Base-by-base conservation (phyloP, 2,329 filamentous ascomycete species). In the Dactylellina haptotyla region DNA sequence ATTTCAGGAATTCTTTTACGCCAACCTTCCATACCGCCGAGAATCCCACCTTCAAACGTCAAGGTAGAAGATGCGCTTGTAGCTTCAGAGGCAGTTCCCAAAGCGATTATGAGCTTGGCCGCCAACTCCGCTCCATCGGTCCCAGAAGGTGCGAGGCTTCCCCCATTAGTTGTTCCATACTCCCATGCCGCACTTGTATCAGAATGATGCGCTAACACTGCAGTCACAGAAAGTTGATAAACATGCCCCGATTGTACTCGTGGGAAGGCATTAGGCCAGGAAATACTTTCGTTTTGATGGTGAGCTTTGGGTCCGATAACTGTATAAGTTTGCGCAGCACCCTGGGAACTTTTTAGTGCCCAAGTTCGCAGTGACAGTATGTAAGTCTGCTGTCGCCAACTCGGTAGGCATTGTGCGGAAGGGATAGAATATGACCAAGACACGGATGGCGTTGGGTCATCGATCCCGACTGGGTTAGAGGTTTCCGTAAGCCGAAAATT, bases 401-500 rank as follows among this genome's bases (percentile, higher is more conserved):
- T 46, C 20, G 32, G 54, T 4, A 37, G 30, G 20, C 34, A 39
- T 26, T 46, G 39, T 4, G 26, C 12, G 3, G 54, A 62, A 0
- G 64, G 64, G 12, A 56, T 62, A 16, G 64, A 61, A 26, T 69
- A 69, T 8, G 64, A 69, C 64, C 64, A 69, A 5, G 56, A 43
- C 16, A 69, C 30, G 20, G 54, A 37, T 39, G 64, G 64, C 14
- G 56, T 56, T 6, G 56, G 56, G 20, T 69, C 64, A 16, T 69
- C 64, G 18, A 62, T 48, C 9, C 64, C 64, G 4, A 69, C 34
- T n/a, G 50, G 56, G 30, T 69, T 69, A 30, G 64, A 61, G 4
- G 64, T 69, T n/a, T 61, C 18, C 3, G 54, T 43, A 4, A 69
- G 64, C 18, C 64, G 64, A 25, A 69, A 28, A 41, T 62, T 69